These are phyloP conservation scores for Lentinula sp. DNA, from an alignment of 768 basidiomycete genomes.

Conservation along the genomic window DNA sequence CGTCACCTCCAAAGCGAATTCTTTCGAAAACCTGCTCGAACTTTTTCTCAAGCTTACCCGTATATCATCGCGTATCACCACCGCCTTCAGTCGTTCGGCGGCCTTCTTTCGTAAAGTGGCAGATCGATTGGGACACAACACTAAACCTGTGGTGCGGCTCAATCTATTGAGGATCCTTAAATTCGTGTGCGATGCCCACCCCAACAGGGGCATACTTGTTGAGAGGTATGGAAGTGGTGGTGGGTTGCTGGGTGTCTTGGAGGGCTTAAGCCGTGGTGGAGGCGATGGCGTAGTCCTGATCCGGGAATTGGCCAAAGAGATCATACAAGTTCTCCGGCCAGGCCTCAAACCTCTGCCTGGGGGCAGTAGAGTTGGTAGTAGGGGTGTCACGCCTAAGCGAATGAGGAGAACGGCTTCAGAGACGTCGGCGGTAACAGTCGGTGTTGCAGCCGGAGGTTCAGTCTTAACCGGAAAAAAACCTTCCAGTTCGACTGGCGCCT, in stretches of 20 bases:
- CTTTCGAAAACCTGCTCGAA: slow-evolving; percentile 88
- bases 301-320: slow-evolving; percentile 81
- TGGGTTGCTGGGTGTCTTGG: slow-evolving; percentile 66
- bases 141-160: slow-evolving; percentile 84
- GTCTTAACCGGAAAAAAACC: not conserved
- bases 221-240: slow-evolving; percentile 56
- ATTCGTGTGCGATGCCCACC: slow-evolving; percentile 85
- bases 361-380: slow-evolving; percentile 18
- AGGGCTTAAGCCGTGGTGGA: slow-evolving; percentile 61
- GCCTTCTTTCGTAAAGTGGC: slow-evolving; percentile 85
- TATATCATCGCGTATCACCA: slow-evolving; percentile 65
- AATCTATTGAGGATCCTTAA: slow-evolving; percentile 83
- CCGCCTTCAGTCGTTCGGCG: slow-evolving; percentile 69
- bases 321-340: slow-evolving; percentile 70
- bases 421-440: slow-evolving; percentile 21
- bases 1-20: slow-evolving; percentile 78
- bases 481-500: not conserved
- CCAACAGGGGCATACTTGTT: slow-evolving; percentile 76
- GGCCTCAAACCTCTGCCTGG: slow-evolving; percentile 50
- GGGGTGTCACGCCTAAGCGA: slow-evolving; percentile 52
- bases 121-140: slow-evolving; percentile 62
- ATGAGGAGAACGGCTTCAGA: slow-evolving; percentile 69
- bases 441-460: not conserved
- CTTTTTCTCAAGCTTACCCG: slow-evolving; percentile 91
- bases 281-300: slow-evolving; percentile 88